Base-by-base conservation (phyloP, 805 yeast genomes). In the Ogataea allantospora region DNA sequence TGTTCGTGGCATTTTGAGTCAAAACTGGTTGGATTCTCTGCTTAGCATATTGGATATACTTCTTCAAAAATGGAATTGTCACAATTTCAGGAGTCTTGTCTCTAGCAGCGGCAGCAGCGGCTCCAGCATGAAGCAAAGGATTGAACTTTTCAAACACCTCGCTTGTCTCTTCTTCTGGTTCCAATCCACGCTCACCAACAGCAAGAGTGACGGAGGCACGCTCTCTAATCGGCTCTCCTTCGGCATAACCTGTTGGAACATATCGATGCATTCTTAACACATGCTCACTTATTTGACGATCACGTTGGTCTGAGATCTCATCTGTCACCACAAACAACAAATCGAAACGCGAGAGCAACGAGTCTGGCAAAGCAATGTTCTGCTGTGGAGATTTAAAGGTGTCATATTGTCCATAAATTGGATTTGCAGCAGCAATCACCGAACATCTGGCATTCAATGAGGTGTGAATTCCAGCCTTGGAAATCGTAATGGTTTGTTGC, bases 391-490 rank as follows among this genome's bases (percentile, higher is more conserved):
- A 95, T 66, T 86, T 88, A 63, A 86, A 95, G 15, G 89, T 81
- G 65, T 91, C 97, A 60, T 91, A 91, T 63, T 91, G 98, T 35
- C 99, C 98, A 63, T 80, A 89, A 2, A 91, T 88, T 1, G 99
- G 99, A 61, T 91, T 91, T 6, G 99, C 99, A 22, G 99, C 99
- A 1, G 98, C 98, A 49, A 91, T 77, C 12, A 91, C 98, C 19
- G 95, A 84, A 67, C 98, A 91, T 55, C 99, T 78, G 10, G 99
- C 98, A 58, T 91, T 91, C 51, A 91, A 73, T 5, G 98, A 84
- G 2, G 98, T 89, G 62, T 91, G 97, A 54, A 91, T 91, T 47
- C 99, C 99, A 5, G 98, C 99, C 62, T 91, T 91, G 35, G 98
- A 95, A 56, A 91, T 89, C 2, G 98, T 89, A 19, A 91, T 96